Evolutionary conservation across 1,284 basidiomycete genomes (phyloP).

Genomic region (Ustanciosporium gigantosporum): DNA sequence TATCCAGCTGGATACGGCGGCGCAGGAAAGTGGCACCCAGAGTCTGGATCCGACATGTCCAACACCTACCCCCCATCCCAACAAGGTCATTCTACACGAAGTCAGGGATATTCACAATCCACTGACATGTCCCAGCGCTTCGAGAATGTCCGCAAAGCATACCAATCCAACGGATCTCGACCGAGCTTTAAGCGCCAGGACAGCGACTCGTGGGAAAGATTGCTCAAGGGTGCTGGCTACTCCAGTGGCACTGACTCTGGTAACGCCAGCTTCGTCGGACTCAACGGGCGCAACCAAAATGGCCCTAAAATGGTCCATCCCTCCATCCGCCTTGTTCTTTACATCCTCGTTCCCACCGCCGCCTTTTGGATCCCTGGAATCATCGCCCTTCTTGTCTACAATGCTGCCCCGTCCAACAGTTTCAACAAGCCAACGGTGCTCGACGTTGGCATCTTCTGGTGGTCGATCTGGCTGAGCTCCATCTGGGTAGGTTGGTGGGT

Average conservation of each 20-base stretch:
- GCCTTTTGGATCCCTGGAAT: slow-evolving; percentile 67
- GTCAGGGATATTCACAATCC: slow-evolving; percentile 14
- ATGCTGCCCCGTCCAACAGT: slow-evolving; percentile 65
- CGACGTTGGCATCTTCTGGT: slow-evolving; percentile 73
- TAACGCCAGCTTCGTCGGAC: slow-evolving; percentile 37
- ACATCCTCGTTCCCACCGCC: slow-evolving; percentile 38
- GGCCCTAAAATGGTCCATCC: slow-evolving; percentile 11
- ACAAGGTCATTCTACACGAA: not conserved
- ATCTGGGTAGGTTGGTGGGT: slow-evolving; percentile 86
- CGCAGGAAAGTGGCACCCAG: slow-evolving; percentile 25
- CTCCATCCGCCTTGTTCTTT: slow-evolving; percentile 21
- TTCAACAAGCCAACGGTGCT: slow-evolving; percentile 63
- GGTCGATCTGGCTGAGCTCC: slow-evolving; percentile 83
- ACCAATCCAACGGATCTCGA: slow-evolving; percentile 5
- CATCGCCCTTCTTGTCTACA: slow-evolving; percentile 68
- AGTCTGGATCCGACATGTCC: slow-evolving; percentile 12
- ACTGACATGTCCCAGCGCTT: slow-evolving; percentile 13
- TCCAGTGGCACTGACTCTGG: slow-evolving; percentile 6
- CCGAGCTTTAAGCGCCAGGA: slow-evolving; percentile 24
- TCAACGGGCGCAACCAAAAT: slow-evolving; percentile 14
- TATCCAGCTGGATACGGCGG: slow-evolving; percentile 18
- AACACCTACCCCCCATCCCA: slow-evolving; percentile 18
- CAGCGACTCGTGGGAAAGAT: slow-evolving; percentile 40
- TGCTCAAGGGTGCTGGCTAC: slow-evolving; percentile 40
- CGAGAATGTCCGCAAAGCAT: slow-evolving; percentile 4